phyloP scores from a whole-genome alignment of 805 yeast species.

The Wickerhamiella allomyrinae region DNA sequence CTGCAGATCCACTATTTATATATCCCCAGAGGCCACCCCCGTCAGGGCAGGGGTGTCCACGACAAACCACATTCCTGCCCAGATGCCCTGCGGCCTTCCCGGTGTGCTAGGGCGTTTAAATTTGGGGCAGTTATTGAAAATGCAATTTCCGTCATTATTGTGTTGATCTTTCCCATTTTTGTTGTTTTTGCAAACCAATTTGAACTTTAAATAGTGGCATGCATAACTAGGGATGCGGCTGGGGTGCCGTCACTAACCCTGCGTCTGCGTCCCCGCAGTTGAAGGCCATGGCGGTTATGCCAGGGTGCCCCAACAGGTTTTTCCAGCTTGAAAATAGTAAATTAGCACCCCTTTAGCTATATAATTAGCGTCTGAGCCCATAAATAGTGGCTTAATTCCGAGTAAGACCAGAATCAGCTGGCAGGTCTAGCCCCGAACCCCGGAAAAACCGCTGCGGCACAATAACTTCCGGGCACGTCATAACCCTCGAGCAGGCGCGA shows the following conservation, averaged over 20 bases:
- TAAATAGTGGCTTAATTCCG: too few relatives aligned
- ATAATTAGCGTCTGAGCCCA: too few relatives aligned
- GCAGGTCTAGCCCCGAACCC: neutral
- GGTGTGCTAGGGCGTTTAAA: too few relatives aligned
- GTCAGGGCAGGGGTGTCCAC: neutral
- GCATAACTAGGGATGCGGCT: neutral
- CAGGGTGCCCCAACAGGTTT: neutral
- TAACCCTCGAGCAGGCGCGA: too few relatives aligned
- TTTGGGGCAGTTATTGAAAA: too few relatives aligned
- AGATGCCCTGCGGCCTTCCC: too few relatives aligned
- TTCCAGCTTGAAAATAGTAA: neutral
- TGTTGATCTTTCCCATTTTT: neutral
- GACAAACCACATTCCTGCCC: too few relatives aligned
- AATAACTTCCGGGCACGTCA: neutral
- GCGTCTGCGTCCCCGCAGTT: neutral
- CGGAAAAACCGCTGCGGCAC: slow-evolving; percentile 1
- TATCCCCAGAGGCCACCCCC: neutral
- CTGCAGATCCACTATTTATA: neutral
- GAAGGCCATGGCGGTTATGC: neutral
- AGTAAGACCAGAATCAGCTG: too few relatives aligned
- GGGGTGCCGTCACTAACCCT: neutral
- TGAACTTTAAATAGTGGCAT: neutral
- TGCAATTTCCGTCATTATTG: too few relatives aligned
- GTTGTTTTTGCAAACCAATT: neutral
- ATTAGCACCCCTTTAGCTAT: too few relatives aligned